Conservation (phyloP, 306 rosid species). For the Datisca glomerata region DNA sequence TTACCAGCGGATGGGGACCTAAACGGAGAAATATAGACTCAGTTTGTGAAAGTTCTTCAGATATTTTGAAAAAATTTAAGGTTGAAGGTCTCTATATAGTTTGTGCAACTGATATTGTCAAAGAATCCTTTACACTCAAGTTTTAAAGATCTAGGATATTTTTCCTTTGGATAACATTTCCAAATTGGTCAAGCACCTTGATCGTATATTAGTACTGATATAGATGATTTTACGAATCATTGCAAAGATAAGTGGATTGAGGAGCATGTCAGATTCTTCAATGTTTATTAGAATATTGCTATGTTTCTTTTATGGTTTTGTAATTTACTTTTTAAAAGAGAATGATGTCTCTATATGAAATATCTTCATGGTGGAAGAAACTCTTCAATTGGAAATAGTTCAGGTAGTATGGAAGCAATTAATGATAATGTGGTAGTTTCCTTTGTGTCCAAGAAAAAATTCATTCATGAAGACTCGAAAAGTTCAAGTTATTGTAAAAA, state of each 20-base stretch:
- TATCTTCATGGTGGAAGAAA: no score
- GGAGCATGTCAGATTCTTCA: constrained; percentile 40
- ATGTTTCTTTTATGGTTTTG: no score
- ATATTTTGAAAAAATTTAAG: constrained; percentile 35
- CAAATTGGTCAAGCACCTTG: constrained; percentile 33
- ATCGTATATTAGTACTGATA: constrained; percentile 29
- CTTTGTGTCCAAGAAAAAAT: no score
- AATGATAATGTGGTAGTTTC: no score
- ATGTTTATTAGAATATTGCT: no score
- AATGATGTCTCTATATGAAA: no score
- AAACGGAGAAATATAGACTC: constrained; percentile 15
- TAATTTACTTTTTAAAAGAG: no score
- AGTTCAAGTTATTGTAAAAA: no score
- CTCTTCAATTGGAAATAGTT: no score
- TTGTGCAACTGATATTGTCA: constrained; percentile 38
- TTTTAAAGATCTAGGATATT: constrained; percentile 60
- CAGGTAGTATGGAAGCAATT: no score
- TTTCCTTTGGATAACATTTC: constrained; percentile 28
- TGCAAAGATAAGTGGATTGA: constrained; percentile 31
- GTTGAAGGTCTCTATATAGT: constrained; percentile 36
- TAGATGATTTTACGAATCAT: constrained; percentile 26
- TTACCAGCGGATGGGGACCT: constrained; percentile 52
- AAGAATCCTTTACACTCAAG: constrained; percentile 36
- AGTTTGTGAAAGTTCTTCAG: constrained; percentile 26
- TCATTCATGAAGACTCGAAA: no score